Conservation (phyloP, 441 rosid species). For the Pelargonium fulgidum region DNA sequence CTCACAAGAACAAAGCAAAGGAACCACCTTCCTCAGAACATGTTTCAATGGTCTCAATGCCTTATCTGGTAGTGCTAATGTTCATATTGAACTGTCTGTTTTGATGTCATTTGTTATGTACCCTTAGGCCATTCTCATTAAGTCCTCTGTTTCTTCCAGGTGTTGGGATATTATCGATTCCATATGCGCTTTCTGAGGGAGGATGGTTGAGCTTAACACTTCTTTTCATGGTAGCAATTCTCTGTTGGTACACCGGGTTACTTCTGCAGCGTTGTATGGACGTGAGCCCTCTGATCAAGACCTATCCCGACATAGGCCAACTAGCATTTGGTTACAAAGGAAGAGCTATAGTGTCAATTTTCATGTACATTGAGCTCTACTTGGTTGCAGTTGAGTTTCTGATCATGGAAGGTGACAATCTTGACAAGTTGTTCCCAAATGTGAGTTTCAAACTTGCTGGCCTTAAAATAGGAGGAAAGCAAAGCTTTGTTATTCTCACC, state of each 20-base stretch:
- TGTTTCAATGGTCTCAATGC: conserved; percentile 63
- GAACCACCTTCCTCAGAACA: conserved; percentile 49
- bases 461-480: conserved; percentile 39
- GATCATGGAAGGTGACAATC: conserved; percentile 61
- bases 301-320: conserved; percentile 56
- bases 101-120: neutral
- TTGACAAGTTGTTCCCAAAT: conserved; percentile 49
- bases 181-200: conserved; percentile 58
- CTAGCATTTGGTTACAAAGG: conserved; percentile 63
- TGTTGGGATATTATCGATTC: conserved; percentile 56
- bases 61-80: conserved; percentile 57
- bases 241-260: conserved; percentile 57
- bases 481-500: conserved; percentile 42
- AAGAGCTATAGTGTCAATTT: conserved; percentile 39
- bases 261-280: conserved; percentile 56
- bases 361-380: conserved; percentile 50
- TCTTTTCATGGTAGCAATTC: conserved; percentile 42
- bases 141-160: conserved; percentile 30
- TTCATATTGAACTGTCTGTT: neutral
- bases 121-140: neutral
- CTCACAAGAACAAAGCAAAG: conserved; percentile 24
- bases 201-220: conserved; percentile 56
- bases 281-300: conserved; percentile 28
- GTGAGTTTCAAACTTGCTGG: conserved; percentile 29
- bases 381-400: conserved; percentile 60